These are phyloP conservation scores for Fusarium miscanthi DNA, from an alignment of 2,329 filamentous ascomycete species.

Conservation along the genomic window DNA sequence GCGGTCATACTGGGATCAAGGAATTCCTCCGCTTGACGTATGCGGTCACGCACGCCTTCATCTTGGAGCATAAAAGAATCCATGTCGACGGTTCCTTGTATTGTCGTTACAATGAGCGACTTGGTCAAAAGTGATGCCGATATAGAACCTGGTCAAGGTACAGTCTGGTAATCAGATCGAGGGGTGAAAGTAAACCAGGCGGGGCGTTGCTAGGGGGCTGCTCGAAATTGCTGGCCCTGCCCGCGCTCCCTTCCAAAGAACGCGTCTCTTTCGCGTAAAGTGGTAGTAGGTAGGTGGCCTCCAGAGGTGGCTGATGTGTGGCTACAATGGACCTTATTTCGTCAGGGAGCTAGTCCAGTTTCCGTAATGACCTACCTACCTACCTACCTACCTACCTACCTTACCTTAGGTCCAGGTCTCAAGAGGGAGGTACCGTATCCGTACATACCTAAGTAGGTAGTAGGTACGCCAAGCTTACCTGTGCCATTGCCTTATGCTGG, in stretches of 20 bases:
- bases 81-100: constrained; percentile 61
- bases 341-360: constrained; percentile 17
- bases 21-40: constrained; percentile 90
- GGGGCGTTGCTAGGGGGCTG: constrained; percentile 32
- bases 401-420: not conserved
- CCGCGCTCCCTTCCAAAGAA: constrained; percentile 19
- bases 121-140: constrained; percentile 13
- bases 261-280: constrained; percentile 47
- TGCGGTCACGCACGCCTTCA: constrained; percentile 84
- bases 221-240: constrained; percentile 24
- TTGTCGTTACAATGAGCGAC: constrained; percentile 16
- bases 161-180: constrained; percentile 16
- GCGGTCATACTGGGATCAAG: constrained; percentile 83
- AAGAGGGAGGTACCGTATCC: not conserved
- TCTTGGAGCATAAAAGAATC: constrained; percentile 81
- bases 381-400: not conserved
- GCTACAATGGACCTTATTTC: not conserved
- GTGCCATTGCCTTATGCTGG: not conserved
- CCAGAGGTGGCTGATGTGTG: constrained; percentile 17
- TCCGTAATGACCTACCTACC: constrained; percentile 21
- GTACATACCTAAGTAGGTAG: no score
- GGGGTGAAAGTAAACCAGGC: constrained; percentile 30
- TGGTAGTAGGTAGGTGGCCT: constrained; percentile 10
- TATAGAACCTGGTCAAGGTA: not conserved
- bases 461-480: not conserved